phyloP scores from a whole-genome alignment of 1,284 basidiomycete genomes.

The Trametes hirsuta region DNA sequence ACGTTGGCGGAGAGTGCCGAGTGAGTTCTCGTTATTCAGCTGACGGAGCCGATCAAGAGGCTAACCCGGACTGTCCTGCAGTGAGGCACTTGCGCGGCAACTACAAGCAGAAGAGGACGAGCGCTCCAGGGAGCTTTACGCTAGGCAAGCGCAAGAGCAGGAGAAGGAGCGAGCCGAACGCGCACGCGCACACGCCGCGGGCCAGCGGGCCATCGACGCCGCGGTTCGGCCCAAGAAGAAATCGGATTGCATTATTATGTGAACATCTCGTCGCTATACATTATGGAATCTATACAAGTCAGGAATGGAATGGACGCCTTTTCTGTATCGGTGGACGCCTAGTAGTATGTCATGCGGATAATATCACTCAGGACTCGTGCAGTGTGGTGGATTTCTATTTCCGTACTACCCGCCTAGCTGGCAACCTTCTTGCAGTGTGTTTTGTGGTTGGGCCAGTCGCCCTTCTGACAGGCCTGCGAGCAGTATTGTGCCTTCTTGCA shows the following conservation, averaged over 20 bases:
- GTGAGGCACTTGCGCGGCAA: conserved; percentile 65
- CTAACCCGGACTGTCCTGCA: conserved; percentile 29
- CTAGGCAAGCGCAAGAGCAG: conserved; percentile 39
- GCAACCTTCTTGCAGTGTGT: conserved; percentile 26
- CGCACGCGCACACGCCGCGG: conserved; percentile 19
- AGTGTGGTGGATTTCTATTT: neutral
- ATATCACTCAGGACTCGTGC: neutral
- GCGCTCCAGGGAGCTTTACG: conserved; percentile 45
- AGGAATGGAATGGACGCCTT: no score
- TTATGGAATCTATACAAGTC: no score
- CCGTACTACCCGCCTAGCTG: neutral
- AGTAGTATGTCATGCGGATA: neutral
- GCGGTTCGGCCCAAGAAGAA: conserved; percentile 46
- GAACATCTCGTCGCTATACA: conserved; percentile 10
- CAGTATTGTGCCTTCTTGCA: conserved; percentile 40
- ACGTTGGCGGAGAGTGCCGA: conserved; percentile 53
- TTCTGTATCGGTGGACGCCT: no score
- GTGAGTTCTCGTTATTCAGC: conserved; percentile 39
- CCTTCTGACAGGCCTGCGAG: conserved; percentile 37
- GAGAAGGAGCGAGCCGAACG: conserved; percentile 35
- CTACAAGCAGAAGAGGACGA: conserved; percentile 78
- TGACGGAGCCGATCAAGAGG: neutral
- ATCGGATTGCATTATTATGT: conserved; percentile 69
- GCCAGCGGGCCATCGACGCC: conserved; percentile 12
- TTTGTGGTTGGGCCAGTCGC: conserved; percentile 42